Base-by-base conservation (phyloP, 179 eudicot genomes). In the Camellia oleifera region DNA sequence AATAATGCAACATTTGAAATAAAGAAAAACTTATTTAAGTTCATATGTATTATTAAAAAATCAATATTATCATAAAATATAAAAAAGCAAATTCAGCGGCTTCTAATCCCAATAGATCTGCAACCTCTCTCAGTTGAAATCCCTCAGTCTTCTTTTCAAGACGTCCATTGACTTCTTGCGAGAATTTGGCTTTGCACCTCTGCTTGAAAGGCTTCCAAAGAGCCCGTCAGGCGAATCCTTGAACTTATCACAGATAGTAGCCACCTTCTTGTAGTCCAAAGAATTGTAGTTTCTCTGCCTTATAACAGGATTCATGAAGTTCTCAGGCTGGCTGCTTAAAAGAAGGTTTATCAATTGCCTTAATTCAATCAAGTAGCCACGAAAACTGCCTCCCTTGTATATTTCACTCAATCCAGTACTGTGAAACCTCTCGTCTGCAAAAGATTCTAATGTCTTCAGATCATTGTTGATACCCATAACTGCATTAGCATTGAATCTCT, bases 291-390 rank as follows among this genome's bases (percentile, higher is more conserved):
- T 90, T 88, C 81, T 92, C 90, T 89, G 81, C 66, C 98, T 82
- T 53, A 95, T 92, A 53, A 95, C 98, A n/a, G 97, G 99, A 85
- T 95, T 95, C 93, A 95, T 93, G 85, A 95, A 95, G 80, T 93
- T 92, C 82, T 95, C 98, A 0, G 99, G 93, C 83, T 93, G 93
- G 78, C 92, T 93, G 83, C 98, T 95, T 82, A 84, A 72, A 32
- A 95, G 83, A 83, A 95, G 97, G 79, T 91, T 93, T 60, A 95
- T 15, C 82, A 95, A 67, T 72, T 95, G 99, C 62, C 98, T 88
- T 2, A 89, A 90, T 88, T 93, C 99, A 18, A 93, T 75, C 83
- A 93, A 84, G 87, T 91, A 92, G 48, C 79, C 83, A 72, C 85
- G 84, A 74, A 95, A 92, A 81, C 88, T 87, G 75, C 92, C 91